Conservation (phyloP, 768 basidiomycete species). For the Russula griseocarnosa region DNA sequence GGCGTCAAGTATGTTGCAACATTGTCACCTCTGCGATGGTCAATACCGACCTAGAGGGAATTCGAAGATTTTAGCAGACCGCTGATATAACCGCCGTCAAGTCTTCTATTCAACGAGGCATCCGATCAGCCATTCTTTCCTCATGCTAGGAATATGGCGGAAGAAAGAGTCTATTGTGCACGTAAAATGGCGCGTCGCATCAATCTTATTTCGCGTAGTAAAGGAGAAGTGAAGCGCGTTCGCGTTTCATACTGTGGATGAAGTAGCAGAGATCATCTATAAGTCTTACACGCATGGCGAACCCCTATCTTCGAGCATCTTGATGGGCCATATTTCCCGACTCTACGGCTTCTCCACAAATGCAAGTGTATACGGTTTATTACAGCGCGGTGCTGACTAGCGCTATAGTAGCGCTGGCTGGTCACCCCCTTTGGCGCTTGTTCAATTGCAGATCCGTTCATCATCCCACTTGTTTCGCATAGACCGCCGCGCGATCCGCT, state of each 20-base stretch:
- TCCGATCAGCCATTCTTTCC: constrained; percentile 71
- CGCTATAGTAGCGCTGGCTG: too few species aligned
- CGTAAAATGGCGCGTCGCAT: constrained; percentile 80
- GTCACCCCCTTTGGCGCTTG: too few species aligned
- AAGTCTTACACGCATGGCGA: constrained; percentile 86
- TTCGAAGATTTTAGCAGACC: constrained; percentile 35
- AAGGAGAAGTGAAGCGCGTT: not conserved
- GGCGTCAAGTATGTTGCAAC: too few species aligned
- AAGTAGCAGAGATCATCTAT: constrained; percentile 91
- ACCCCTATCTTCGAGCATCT: constrained; percentile 96
- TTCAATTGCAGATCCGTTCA: constrained; percentile 80
- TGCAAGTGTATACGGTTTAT: constrained; percentile 46
- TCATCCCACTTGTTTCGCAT: constrained; percentile 85
- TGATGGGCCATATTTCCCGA: constrained; percentile 89
- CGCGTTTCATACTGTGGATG: not conserved
- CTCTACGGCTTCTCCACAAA: constrained; percentile 84
- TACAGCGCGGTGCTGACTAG: too few species aligned
- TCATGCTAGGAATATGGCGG: constrained; percentile 94
- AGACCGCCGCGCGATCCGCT: constrained; percentile 97
- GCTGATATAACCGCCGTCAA: constrained; percentile 91
- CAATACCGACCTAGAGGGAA: too few species aligned
- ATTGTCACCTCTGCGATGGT: too few species aligned
- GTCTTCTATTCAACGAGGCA: constrained; percentile 86
- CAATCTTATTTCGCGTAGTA: not conserved
- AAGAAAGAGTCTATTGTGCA: constrained; percentile 95